Evolutionary conservation across 768 basidiomycete species (phyloP).

Genomic region (Lactarius deliciosus): DNA sequence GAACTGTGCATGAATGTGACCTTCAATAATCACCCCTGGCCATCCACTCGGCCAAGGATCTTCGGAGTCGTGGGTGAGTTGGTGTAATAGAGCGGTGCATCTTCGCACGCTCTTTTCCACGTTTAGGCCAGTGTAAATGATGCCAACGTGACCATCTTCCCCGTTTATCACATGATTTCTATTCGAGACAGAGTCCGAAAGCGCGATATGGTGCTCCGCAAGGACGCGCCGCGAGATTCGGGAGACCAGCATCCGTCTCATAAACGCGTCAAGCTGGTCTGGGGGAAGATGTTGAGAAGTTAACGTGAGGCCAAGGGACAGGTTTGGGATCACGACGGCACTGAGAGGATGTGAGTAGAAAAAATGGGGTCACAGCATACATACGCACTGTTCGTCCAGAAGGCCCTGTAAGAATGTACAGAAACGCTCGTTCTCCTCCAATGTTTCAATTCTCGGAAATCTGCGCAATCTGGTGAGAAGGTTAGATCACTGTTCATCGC

Average conservation of each 20-base stretch:
- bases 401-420: slow-evolving; percentile 66
- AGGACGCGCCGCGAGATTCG: slow-evolving; percentile 88
- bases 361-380: slow-evolving; percentile 6
- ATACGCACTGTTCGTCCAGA: slow-evolving; percentile 71
- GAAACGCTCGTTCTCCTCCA: slow-evolving; percentile 76
- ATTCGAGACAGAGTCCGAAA: slow-evolving; percentile 56
- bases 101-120: slow-evolving; percentile 69
- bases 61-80: slow-evolving; percentile 47
- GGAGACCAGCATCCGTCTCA: slow-evolving; percentile 89
- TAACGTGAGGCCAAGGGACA: slow-evolving; percentile 81
- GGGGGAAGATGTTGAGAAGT: slow-evolving; percentile 77
- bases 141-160: slow-evolving; percentile 61
- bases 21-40: slow-evolving; percentile 72
- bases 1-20: slow-evolving; percentile 67
- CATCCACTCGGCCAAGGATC: slow-evolving; percentile 40
- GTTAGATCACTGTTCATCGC: not conserved
- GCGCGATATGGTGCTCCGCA: slow-evolving; percentile 84
- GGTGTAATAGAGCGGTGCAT: slow-evolving; percentile 58
- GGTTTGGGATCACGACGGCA: slow-evolving; percentile 74
- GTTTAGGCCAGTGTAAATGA: slow-evolving; percentile 76
- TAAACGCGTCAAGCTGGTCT: slow-evolving; percentile 80
- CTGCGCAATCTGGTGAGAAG: slow-evolving; percentile 42
- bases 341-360: slow-evolving; percentile 38
- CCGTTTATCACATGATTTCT: slow-evolving; percentile 36
- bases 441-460: slow-evolving; percentile 67